A percentile compares a stretch with the other conserved stretches of the same genome.
Conservation (phyloP, 306 rosid genomes). For the Echinosophora koreensis region DNA sequence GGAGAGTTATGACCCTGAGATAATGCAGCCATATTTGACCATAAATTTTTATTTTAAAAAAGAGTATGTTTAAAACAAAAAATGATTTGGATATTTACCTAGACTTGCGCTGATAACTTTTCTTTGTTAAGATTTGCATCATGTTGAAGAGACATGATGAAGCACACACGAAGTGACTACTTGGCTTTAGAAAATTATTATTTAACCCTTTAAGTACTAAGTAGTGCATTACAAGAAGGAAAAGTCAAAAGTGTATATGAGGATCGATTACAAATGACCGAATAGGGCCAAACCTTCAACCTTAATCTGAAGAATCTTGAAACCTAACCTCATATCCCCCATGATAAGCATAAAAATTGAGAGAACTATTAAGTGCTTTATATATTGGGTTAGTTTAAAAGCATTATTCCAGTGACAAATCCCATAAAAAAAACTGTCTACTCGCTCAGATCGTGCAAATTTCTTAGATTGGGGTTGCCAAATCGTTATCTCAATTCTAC, state of each 20-base stretch:
- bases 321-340: conserved; percentile 26
- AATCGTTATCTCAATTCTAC: conserved; percentile 49
- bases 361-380: conserved; percentile 37
- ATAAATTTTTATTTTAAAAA: too few relatives aligned
- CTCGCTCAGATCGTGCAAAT: conserved; percentile 27
- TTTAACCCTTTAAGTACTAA: conserved; percentile 1
- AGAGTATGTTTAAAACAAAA: too few relatives aligned
- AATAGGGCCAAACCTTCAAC: conserved; percentile 28
- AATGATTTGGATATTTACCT: background rate
- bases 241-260: conserved; percentile 28
- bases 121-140: background rate
- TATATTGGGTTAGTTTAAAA: conserved; percentile 44
- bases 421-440: background rate
- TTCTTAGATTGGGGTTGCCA: conserved; percentile 49
- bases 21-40: too few relatives aligned
- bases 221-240: conserved; percentile 30
- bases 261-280: conserved; percentile 30
- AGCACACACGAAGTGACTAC: background rate
- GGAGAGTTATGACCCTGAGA: too few relatives aligned
- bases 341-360: conserved; percentile 9
- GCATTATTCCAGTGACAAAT: conserved; percentile 44
- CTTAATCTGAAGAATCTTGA: conserved; percentile 16
- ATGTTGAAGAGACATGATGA: background rate
- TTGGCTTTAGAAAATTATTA: conserved; percentile 14
- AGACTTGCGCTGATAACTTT: conserved; percentile 6